These are phyloP conservation scores for Fraxinus albicans DNA, from an alignment of 305 asterid genomes.

Conservation along the genomic window DNA sequence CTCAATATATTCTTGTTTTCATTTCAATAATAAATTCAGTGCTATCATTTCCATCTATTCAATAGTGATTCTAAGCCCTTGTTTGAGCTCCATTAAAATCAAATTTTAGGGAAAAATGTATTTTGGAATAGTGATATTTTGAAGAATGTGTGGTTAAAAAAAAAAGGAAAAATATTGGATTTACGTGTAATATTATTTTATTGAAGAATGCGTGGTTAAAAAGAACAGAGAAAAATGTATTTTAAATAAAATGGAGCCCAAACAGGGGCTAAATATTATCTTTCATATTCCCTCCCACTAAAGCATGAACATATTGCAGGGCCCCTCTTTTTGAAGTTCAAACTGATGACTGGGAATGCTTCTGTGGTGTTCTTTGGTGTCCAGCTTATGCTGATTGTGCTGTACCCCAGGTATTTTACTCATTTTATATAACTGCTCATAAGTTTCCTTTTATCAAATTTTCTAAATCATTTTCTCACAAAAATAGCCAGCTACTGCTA, in stretches of 20 bases:
- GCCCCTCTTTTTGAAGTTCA: conserved; percentile 87
- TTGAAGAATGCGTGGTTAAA: too few relatives aligned
- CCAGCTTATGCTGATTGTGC: conserved; percentile 90
- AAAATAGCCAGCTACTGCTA: background rate
- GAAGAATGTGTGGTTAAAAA: too few relatives aligned
- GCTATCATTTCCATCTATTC: conserved; percentile 8
- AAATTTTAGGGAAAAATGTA: too few relatives aligned
- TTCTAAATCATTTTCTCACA: background rate
- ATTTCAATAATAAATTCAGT: background rate
- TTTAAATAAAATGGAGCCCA: too few relatives aligned
- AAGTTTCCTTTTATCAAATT: background rate
- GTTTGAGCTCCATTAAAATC: too few relatives aligned
- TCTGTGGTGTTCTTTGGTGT: conserved; percentile 74
- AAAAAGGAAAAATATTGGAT: too few relatives aligned
- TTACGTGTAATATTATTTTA: too few relatives aligned
- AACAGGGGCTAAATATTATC: background rate
- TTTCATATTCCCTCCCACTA: conserved; percentile 3
- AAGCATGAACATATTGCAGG: conserved; percentile 38
- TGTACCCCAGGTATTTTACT: conserved; percentile 68
- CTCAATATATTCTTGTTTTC: background rate
- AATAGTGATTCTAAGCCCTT: background rate
- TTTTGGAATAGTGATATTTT: too few relatives aligned
- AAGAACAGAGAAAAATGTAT: too few relatives aligned
- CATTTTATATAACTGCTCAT: conserved; percentile 1
- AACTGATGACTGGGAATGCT: conserved; percentile 86